These are phyloP conservation scores for Phytopythium aichiense DNA, from an alignment of 352 stramenopile species.

Conservation along the genomic window DNA sequence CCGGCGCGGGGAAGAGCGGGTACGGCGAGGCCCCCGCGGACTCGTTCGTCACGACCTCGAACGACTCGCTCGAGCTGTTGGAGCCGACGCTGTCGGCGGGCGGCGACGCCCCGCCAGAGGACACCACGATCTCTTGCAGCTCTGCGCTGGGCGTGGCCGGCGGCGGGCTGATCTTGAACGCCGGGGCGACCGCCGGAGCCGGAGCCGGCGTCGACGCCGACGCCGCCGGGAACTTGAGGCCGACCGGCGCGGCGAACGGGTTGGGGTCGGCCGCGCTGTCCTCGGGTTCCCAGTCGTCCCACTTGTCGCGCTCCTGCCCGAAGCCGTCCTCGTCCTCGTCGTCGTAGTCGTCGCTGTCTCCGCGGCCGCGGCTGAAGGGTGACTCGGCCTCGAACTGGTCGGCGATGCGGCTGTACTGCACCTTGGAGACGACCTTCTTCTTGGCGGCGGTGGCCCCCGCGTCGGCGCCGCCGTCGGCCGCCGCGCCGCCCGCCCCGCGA, in stretches of 20 bases:
- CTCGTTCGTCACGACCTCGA: slow-evolving; percentile 52
- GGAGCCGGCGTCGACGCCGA: background rate
- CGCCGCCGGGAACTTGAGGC: slow-evolving; percentile 1
- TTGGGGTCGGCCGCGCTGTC: slow-evolving; percentile 32
- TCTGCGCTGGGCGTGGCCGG: slow-evolving; percentile 16
- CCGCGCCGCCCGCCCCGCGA: slow-evolving; percentile 5
- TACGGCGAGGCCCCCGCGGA: slow-evolving; percentile 13
- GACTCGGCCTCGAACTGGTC: slow-evolving; percentile 30
- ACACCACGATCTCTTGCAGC: slow-evolving; percentile 26
- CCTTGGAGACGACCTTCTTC: slow-evolving; percentile 24
- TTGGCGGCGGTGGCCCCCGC: background rate
- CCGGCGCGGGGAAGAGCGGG: slow-evolving; percentile 15
- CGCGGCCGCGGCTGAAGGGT: slow-evolving; percentile 23
- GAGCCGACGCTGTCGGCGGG: slow-evolving; percentile 37
- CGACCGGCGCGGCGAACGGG: slow-evolving; percentile 26
- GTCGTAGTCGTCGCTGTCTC: slow-evolving; percentile 49
- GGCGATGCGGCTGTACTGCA: slow-evolving; percentile 69
- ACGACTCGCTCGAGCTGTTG: slow-evolving; percentile 71
- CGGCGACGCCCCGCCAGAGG: slow-evolving; percentile 5
- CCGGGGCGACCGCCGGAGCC: slow-evolving; percentile 9
- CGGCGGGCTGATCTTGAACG: slow-evolving; percentile 24
- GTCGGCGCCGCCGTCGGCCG: slow-evolving; percentile 8
- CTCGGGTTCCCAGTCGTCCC: slow-evolving; percentile 69
- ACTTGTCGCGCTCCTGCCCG: slow-evolving; percentile 42
- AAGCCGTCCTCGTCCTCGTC: slow-evolving; percentile 46